Conservation (phyloP, 2,329 filamentous ascomycete genomes). For the Hypoxylon sp. region DNA sequence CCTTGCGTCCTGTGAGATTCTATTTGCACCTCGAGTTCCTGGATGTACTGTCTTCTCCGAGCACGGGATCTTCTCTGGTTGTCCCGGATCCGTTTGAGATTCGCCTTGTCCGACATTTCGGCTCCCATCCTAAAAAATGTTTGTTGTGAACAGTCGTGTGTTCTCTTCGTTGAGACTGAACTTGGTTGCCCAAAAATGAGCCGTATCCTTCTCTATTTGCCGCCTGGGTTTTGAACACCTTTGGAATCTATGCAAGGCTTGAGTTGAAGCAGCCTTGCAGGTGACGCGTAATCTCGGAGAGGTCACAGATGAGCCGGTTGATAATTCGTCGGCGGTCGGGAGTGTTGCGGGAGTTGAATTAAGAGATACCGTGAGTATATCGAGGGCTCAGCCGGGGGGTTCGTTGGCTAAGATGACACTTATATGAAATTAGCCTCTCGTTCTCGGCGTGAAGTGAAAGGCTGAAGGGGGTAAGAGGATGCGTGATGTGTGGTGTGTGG, state of each 20-base stretch:
- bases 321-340: background rate
- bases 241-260: background rate
- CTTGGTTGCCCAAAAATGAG: background rate
- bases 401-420: background rate
- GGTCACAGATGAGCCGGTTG: background rate
- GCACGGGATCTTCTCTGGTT: constrained; percentile 81
- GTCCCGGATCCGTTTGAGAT: constrained; percentile 63
- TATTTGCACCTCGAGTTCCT: constrained; percentile 71
- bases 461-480: background rate
- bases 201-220: background rate
- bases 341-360: background rate
- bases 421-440: background rate
- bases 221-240: background rate
- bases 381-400: no score
- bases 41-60: constrained; percentile 75
- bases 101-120: constrained; percentile 25
- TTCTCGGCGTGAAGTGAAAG: no score
- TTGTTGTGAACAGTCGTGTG: no score
- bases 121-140: no score
- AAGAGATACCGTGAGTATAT: background rate
- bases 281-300: background rate
- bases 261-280: background rate
- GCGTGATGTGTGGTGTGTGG: no score
- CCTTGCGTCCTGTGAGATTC: constrained; percentile 70
- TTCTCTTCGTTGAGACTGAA: background rate